Evolutionary conservation across 1,139 yeast species (phyloP), one percentile per base, ranked within the genome.

Genomic region (Hyphopichia buzzinii): DNA sequence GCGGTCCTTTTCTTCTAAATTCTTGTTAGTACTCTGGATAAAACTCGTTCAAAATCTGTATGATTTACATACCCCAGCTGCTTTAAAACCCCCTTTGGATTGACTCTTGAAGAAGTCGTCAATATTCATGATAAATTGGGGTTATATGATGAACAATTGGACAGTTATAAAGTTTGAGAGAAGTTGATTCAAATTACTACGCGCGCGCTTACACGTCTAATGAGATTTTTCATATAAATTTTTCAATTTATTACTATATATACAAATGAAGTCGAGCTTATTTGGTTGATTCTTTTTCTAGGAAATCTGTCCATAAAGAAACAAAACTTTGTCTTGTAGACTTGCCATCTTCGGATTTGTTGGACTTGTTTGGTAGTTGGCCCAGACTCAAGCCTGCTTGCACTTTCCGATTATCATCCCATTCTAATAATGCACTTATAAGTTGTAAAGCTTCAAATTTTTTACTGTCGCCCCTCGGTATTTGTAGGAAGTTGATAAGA

Each of bases 381-480:
- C 60, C 58, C 31, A 83, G 76, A 28, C 79, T 60, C 39, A 90
- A 67, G 0, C 97, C 97, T 1, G 96, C 96, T 42, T 84, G 89
- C 23, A 81, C 72, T 48, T 78, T 81, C 54, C 88, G 84, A 29
- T 78, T 80, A 33, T 87, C 94, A 55, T 84, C 92, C 98, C 98
- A 92, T 39, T 79, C 83, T 41, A 92, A 67, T 49, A 84, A 82
- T 41, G 87, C 87, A 19, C 96, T 76, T 30, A 92, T 83, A 40
- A 92, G 72, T 55, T 81, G 88, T 38, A 92, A 71, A 4, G 94
- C 95, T 64, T 92, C 97, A 54, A 84, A 92, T 59, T 92, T 88
- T 59, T 90, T 92, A 11, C 96, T 77, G 55, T 92, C 99, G 1
- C 95, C 96, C 43, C 98, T 71, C 6, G 96, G 97, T 26, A 92